Percentiles rank a stretch among this genome's conserved stretches.
Conservation (phyloP, 768 basidiomycete species). For the Boletus coccyginus region DNA sequence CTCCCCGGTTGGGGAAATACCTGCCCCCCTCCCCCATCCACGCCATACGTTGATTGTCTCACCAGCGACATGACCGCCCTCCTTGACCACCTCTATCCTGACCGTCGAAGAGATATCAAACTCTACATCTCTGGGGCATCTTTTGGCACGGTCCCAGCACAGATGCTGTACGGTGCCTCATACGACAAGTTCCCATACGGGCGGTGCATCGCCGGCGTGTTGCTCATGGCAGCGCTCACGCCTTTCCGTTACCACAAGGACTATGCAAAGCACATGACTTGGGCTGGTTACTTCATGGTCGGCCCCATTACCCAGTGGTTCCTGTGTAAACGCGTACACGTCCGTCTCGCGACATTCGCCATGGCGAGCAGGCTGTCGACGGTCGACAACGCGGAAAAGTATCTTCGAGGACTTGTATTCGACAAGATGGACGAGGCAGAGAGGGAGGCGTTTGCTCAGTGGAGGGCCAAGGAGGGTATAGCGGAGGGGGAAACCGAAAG, state of each 20-base stretch:
- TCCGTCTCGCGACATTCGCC: conserved; percentile 30
- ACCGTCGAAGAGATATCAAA: conserved; percentile 34
- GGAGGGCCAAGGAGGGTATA: conserved; percentile 40
- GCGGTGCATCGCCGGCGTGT: conserved; percentile 42
- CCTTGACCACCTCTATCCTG: conserved; percentile 49
- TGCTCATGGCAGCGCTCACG: conserved; percentile 46
- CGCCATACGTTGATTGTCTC: conserved; percentile 33
- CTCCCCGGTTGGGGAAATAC: conserved; percentile 60
- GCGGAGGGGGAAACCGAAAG: conserved; percentile 44
- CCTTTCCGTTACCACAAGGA: conserved; percentile 46
- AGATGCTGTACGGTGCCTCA: conserved; percentile 53
- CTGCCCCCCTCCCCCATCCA: conserved; percentile 36
- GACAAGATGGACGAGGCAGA: conserved; percentile 39
- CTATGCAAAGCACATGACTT: conserved; percentile 45
- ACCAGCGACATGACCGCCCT: conserved; percentile 36
- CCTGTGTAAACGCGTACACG: conserved; percentile 37
- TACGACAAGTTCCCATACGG: conserved; percentile 52
- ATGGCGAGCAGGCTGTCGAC: conserved; percentile 38
- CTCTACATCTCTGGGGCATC: conserved; percentile 54
- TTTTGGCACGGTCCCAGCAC: conserved; percentile 52
- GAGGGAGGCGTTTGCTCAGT: conserved; percentile 34
- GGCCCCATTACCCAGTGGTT: conserved; percentile 44
- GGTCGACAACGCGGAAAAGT: conserved; percentile 39
- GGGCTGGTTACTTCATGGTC: conserved; percentile 43
- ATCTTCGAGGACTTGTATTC: conserved; percentile 39